Evolutionary conservation across 1,284 basidiomycete genomes (phyloP), one percentile per base, ranked within the genome.

Genomic region (Boletus mariae): DNA sequence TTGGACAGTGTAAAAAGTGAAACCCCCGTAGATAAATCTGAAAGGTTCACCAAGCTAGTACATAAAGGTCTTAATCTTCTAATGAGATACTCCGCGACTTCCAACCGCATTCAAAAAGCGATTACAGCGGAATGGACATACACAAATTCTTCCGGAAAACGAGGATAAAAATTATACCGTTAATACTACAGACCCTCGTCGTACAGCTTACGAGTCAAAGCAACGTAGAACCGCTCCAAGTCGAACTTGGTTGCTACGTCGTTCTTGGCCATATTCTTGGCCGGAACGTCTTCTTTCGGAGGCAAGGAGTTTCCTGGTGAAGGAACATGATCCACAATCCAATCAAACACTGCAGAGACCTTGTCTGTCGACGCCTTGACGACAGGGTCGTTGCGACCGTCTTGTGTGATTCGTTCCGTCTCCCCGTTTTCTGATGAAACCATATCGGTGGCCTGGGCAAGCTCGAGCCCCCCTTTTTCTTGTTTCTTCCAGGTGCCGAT

Each of bases 151-250:
- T 25, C 23, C 13, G 13, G 13, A 5, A 26, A 42, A 26, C 13
- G 4, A 29, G 38, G 35, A 37, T 15, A 17, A 17, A 37, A 17
- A 17, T 37, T 17, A 37, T 37, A 4, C 32, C 13, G 15, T 17
- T 41, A 25, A 17, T 40, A 29, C 69, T 74, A 92, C 61, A 92
- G 63, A 17, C 90, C 90, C 65, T 91, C 87, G 55, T 92, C 85
- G 60, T 90, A 90, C 70, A 92, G 68, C 70, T 87, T 90, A 66
- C 84, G 80, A 55, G 85, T 80, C 28, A 92, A 66, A 8, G 88
- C 85, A 38, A 91, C 74, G 64, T 90, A 91, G 66, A 92, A 88
- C 59, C 81, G 72, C 68, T 92, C 89, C 58, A 91, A 67, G 61
- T 89, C 86, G 58, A 77, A 75, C 69, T 83, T 83, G 51, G 74